These are phyloP conservation scores for Boletus bicolor DNA, from an alignment of 768 basidiomycete genomes.

Conservation along the genomic window DNA sequence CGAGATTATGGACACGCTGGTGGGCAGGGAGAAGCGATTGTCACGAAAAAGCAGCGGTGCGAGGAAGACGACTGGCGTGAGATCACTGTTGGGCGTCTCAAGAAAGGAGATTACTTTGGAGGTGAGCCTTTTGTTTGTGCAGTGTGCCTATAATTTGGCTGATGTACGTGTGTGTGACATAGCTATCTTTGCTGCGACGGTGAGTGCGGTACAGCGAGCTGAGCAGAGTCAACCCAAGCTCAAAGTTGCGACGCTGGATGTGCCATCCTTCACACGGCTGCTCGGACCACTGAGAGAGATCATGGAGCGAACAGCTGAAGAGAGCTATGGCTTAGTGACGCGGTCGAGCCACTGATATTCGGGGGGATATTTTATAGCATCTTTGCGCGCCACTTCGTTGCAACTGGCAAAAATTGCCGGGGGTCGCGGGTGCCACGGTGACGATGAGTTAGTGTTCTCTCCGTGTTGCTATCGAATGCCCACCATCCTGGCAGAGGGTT, in stretches of 20 bases:
- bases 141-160: background rate
- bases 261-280: constrained; percentile 88
- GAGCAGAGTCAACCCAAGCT: constrained; percentile 59
- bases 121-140: constrained; percentile 50
- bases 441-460: too few relatives aligned
- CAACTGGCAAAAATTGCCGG: too few relatives aligned
- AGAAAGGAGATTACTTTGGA: constrained; percentile 97
- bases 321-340: constrained; percentile 51
- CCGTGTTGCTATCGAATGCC: too few relatives aligned
- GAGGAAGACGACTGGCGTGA: constrained; percentile 60
- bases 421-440: too few relatives aligned
- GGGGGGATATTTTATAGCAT: too few relatives aligned
- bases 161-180: constrained; percentile 40
- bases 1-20: constrained; percentile 95
- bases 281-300: constrained; percentile 90
- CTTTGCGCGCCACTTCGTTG: too few relatives aligned
- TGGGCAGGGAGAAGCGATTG: constrained; percentile 87
- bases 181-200: constrained; percentile 97
- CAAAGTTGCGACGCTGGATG: constrained; percentile 91
- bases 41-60: constrained; percentile 66
- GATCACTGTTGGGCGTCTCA: constrained; percentile 69
- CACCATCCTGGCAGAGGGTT: too few relatives aligned
- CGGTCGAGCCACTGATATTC: constrained; percentile 36
- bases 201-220: constrained; percentile 62
- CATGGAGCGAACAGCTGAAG: constrained; percentile 85